These are phyloP conservation scores for Paxillus rubicundulus DNA, from an alignment of 768 basidiomycete species.

Conservation along the genomic window DNA sequence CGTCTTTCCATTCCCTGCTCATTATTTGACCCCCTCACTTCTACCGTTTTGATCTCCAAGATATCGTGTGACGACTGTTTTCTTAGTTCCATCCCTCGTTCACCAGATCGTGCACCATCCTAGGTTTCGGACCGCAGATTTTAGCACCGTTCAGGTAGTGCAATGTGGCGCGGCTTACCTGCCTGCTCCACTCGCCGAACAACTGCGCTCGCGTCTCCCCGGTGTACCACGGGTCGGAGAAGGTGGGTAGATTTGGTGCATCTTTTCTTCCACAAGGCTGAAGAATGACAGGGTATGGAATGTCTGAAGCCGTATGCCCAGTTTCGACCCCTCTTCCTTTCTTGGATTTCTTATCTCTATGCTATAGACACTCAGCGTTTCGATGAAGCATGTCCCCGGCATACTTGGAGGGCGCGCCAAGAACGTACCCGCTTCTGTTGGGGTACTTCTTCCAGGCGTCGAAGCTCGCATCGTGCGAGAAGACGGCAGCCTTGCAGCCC, in stretches of 20 bases:
- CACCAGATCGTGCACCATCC: conserved; percentile 64
- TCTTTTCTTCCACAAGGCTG: conserved; percentile 1
- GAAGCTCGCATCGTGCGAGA: conserved; percentile 62
- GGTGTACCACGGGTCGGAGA: conserved; percentile 36
- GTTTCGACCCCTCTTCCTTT: not conserved
- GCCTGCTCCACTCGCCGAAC: conserved; percentile 50
- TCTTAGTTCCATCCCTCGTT: conserved; percentile 59
- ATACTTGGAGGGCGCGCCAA: conserved; percentile 43
- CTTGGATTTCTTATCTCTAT: not conserved
- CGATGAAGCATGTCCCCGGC: conserved; percentile 44
- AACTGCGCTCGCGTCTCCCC: conserved; percentile 39
- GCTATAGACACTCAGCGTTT: conserved; percentile 53
- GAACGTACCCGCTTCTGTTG: conserved; percentile 43
- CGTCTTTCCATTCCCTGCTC: conserved; percentile 9
- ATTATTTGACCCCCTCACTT: not conserved
- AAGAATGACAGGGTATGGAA: conserved; percentile 55
- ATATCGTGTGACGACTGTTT: conserved; percentile 49
- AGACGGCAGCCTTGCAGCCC: conserved; percentile 51
- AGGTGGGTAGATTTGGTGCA: conserved; percentile 37
- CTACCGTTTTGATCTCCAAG: conserved; percentile 32
- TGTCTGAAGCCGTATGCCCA: conserved; percentile 60
- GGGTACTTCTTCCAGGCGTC: conserved; percentile 60
- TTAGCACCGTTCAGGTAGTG: conserved; percentile 46
- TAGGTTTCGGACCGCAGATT: conserved; percentile 43
- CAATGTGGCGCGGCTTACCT: conserved; percentile 66